Evolutionary conservation across 176 grass and related monocot species (phyloP), one percentile per base, ranked within the genome.

Genomic region (Hyparrhenia diplandra): DNA sequence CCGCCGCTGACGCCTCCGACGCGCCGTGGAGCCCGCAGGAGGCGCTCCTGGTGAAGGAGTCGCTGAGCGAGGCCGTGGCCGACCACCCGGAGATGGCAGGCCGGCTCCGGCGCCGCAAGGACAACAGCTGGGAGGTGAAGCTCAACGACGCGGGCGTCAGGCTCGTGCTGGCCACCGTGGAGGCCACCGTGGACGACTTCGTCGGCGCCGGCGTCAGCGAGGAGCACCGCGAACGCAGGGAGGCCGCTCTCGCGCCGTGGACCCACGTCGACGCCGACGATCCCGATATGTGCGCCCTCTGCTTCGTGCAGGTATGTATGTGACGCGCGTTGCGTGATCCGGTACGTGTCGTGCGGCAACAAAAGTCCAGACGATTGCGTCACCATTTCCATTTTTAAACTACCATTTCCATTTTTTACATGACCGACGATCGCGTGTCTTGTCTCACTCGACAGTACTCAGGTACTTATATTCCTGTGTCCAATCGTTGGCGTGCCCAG

Each of bases 61-160:
- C 94, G 34, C 85, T 97, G 12, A 82, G 87, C 68, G 76, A 77
- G 76, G 89, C 57, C 24, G 62, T 97, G 73, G 76, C 87, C 17
- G 83, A 88, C 58, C 71, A 86, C 87, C 94, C 91, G 70, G 82
- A 94, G 83, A 76, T 97, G 25, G 82, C 94, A 0, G 94, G 94
- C 24, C 49, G 94, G 57, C 94, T 97, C 13, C 85, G 91, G 63
- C 88, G 84, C 55, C 84, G 79, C 6, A n/a, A n/a, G n/a, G n/a
- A n/a, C n/a, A n/a, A n/a, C 52, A 10, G 52, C 21, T 97, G 94
- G 94, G 94, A 97, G 79, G 81, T 97, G 57, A 97, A 97, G 83
- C 78, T 88, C 60, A 97, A 94, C 32, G 94, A 97, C 71, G 34
- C 70, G 17, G 2, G 40, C 25, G 29, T 64, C 21, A 36, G 40